Evolutionary conservation across 2,329 filamentous ascomycete species (phyloP), one percentile per base, ranked within the genome.

Genomic region (Fusarium napiforme): DNA sequence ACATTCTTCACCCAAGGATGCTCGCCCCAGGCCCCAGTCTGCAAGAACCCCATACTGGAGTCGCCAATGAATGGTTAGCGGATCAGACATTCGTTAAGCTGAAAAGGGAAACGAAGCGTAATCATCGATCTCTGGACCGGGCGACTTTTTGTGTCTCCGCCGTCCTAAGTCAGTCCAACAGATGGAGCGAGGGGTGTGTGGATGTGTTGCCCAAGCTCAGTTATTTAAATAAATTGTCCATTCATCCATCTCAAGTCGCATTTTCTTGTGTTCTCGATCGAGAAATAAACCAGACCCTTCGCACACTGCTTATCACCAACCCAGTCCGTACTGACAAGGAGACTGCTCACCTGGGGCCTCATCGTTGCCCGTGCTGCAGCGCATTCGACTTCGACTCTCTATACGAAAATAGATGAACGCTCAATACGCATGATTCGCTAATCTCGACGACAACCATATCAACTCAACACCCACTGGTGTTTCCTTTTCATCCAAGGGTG

Each of bases 71-170:
- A 56, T 23, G 47, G 40, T 19, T 45, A 32, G 52, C 45, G 30
- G 39, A 21, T 28, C 30, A 47, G 71, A 57, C 52, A 60, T 42
- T 64, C 40, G 45, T 65, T 53, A 64, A 72, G 60, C 70, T 71
- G 59, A 64, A 60, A 53, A 63, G 64, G 43, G 36, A 49, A 46
- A 39, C 21, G 45, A 64, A 47, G 55, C 60, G 60, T 63, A 46
- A 47, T 40, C 26, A 39, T 53, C 26, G 34, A 59, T 32, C 32
- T 36, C 49, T 21, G 47, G 47, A 34, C 30, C 16, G 34, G 46
- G 46, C 28, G 26, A 28, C 26, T 47, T 75, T 77, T 74, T 77
- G 65, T 72, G 49, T 69, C 55, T 23, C 75, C 75, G 75, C 23
- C 23, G 74, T 3, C 43, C 43, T 69, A 64, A 63, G 23, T 49